phyloP scores from a whole-genome alignment of 306 rosid species.

The Cicer bijugum region DNA sequence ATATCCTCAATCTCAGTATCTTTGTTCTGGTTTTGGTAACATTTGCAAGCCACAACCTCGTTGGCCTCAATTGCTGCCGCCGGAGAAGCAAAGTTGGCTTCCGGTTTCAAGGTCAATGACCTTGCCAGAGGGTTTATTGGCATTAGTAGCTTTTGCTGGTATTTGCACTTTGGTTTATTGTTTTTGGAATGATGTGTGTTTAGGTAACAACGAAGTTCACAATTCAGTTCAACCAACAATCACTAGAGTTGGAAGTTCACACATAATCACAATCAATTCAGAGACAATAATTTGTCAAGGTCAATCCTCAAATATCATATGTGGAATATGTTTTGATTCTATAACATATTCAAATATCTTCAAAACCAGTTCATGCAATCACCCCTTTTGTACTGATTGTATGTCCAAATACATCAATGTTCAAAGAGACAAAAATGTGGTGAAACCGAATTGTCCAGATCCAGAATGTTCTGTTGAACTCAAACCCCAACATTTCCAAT shows the following conservation, averaged over 20 bases:
- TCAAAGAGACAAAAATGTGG: no score
- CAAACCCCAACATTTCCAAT: no score
- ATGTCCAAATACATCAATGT: no score
- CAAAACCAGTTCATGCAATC: no score
- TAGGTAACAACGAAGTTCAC: conserved; percentile 81
- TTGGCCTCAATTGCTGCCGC: neutral
- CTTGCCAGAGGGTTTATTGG: conserved; percentile 69
- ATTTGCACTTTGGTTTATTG: conserved; percentile 71
- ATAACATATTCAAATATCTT: no score
- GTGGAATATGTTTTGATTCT: no score
- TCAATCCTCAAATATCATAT: no score
- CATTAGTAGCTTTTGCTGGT: conserved; percentile 71
- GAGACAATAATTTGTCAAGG: no score
- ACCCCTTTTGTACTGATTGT: no score
- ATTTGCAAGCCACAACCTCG: conserved; percentile 66
- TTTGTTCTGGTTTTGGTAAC: conserved; percentile 62
- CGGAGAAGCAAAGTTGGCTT: neutral
- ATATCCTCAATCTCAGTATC: conserved; percentile 56
- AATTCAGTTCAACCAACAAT: conserved; percentile 93
- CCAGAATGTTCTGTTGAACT: no score
- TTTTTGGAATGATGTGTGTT: conserved; percentile 85
- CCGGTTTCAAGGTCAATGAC: conserved; percentile 44
- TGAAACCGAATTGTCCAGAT: no score
- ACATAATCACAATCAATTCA: no score
- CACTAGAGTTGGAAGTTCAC: conserved; percentile 67